Evolutionary conservation across 495 filamentous ascomycete genomes (phyloP).

Genomic region (Tuber borchii): DNA sequence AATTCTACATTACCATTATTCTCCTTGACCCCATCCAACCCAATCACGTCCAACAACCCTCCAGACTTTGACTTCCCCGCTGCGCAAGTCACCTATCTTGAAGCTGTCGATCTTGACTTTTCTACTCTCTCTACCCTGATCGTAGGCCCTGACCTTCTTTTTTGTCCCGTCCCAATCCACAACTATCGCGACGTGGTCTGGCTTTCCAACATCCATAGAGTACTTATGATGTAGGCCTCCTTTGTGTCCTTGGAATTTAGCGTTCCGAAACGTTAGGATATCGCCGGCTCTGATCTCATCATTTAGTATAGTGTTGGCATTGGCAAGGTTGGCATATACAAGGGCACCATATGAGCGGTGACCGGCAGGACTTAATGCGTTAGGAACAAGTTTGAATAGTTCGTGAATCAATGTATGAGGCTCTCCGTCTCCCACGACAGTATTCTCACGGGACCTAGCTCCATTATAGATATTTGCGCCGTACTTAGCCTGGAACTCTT

Average conservation of each 20-base stretch:
- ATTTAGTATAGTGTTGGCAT: slow-evolving; percentile 78
- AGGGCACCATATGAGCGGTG: slow-evolving; percentile 82
- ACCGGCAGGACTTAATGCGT: slow-evolving; percentile 74
- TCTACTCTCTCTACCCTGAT: slow-evolving; percentile 88
- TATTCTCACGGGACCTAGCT: slow-evolving; percentile 63
- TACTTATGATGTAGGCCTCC: slow-evolving; percentile 95
- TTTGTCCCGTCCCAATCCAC: slow-evolving; percentile 98
- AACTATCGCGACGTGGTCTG: slow-evolving; percentile 93
- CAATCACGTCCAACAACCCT: slow-evolving; percentile 84
- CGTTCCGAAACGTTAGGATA: slow-evolving; percentile 87
- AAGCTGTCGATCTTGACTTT: slow-evolving; percentile 93
- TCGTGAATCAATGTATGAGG: slow-evolving; percentile 69
- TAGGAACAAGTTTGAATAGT: slow-evolving; percentile 63
- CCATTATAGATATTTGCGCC: slow-evolving; percentile 67
- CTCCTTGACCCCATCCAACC: slow-evolving; percentile 68
- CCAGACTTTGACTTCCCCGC: slow-evolving; percentile 97
- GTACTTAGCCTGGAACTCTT: slow-evolving; percentile 69
- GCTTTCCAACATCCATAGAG: slow-evolving; percentile 75
- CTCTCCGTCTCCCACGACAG: slow-evolving; percentile 74
- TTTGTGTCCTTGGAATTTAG: slow-evolving; percentile 91
- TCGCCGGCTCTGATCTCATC: slow-evolving; percentile 95
- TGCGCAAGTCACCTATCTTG: slow-evolving; percentile 82
- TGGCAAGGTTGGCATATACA: slow-evolving; percentile 89
- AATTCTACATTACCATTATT: slow-evolving; percentile 8
- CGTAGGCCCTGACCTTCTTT: slow-evolving; percentile 93